A percentile compares a stretch with the other conserved stretches of the same genome.
Evolutionary conservation across 1,284 basidiomycete genomes (phyloP).

Genomic region (Calocybe gambosa): DNA sequence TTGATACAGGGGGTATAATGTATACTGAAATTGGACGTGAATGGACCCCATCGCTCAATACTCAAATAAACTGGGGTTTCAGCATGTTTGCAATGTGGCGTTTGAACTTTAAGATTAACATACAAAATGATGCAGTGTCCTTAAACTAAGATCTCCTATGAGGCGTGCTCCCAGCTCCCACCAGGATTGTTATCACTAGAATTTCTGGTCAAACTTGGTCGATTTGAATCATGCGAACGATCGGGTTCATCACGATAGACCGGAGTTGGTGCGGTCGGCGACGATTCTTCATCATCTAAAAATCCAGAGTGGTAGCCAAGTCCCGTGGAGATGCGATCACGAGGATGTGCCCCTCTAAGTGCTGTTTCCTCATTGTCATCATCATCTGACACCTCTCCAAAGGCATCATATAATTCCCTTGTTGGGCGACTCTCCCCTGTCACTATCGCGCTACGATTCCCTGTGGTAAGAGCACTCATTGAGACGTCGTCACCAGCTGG

Average conservation of each 20-base stretch:
- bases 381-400: slow-evolving; percentile 76
- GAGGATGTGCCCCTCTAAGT: slow-evolving; percentile 31
- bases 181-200: slow-evolving; percentile 45
- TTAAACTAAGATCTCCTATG: slow-evolving; percentile 22
- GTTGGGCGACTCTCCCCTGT: slow-evolving; percentile 40
- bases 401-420: slow-evolving; percentile 88
- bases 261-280: slow-evolving; percentile 29
- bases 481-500: slow-evolving; percentile 65
- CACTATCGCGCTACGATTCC: slow-evolving; percentile 23
- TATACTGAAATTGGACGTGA: no score
- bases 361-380: slow-evolving; percentile 66
- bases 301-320: slow-evolving; percentile 57
- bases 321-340: slow-evolving; percentile 24
- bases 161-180: slow-evolving; percentile 72
- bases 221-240: slow-evolving; percentile 14
- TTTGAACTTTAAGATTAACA: background rate
- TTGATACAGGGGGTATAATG: background rate
- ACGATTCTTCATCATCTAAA: slow-evolving; percentile 57
- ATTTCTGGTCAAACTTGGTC: slow-evolving; percentile 20
- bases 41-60: no score
- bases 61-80: background rate
- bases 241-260: slow-evolving; percentile 59
- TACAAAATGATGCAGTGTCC: background rate
- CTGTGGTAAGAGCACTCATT: slow-evolving; percentile 55
- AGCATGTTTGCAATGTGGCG: background rate